Base-by-base conservation (phyloP, 331 rosid species). In the Pyracantha coccinea region DNA sequence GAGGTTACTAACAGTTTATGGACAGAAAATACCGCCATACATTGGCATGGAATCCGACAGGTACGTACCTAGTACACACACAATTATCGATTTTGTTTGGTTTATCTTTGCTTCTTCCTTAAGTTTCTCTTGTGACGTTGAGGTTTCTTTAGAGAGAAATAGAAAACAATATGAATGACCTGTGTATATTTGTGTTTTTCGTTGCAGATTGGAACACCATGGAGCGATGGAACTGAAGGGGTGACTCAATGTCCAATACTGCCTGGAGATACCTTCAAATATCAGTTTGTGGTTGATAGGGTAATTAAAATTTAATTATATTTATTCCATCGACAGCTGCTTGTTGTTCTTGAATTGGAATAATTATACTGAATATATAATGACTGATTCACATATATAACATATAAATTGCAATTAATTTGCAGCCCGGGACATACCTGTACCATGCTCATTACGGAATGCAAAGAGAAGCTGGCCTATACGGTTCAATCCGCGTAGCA, bases 31-130 rank as follows among this genome's bases (percentile, higher is more conserved):
- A 86, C 89, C 19, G 90, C 98, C 13, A 82, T 91, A 54, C 98
- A 91, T 68, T 93, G 98, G 98, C 98, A 93, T 68, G 98, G 98
- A 33, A 91, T 93, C 23, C 82, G 95, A 74, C 98, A 93, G 96
- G 97, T 92, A 57, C 54, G 54, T 15, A 45, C 53, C 53, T 45
- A 14, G 44, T 35, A 35, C 41, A 2, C 41, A 35, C 2, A 8
- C 41, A 35, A 35, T 0, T 35, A 35, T 35, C 41, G 1, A 2
- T 35, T 35, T 35, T 33, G 41, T 33, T 33, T 33, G 41, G 41
- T 8, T 33, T 35, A 8, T 35, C 45, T 38, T 2, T 38, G 45
- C 14, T 38, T 38, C 45, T 38, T 38, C 1, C 45, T 38, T 38
- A 10, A 38, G 45, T 38, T 38, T 10, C 45, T 38, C 45, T 38